Evolutionary conservation across 345 rosid genomes (phyloP).

Genomic region (Theobroma cacao): DNA sequence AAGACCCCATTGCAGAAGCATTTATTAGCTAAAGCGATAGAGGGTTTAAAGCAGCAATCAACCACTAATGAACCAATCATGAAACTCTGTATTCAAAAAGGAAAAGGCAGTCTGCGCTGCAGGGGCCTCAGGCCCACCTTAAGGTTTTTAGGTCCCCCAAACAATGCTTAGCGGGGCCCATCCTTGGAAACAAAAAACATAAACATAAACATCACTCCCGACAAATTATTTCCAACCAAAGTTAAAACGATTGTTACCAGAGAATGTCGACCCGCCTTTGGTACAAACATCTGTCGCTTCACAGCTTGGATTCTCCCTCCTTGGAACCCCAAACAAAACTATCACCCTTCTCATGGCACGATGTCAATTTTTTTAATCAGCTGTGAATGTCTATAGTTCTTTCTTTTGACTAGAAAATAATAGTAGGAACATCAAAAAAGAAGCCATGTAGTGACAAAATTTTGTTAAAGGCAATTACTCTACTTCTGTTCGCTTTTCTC

Average conservation of each 20-base stretch:
- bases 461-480: too few species aligned
- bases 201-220: constrained; percentile 12
- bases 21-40: constrained; percentile 32
- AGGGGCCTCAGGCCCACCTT: not conserved
- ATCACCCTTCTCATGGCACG: not conserved
- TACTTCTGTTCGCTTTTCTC: too few species aligned
- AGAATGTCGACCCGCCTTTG: constrained; percentile 13
- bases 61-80: constrained; percentile 48
- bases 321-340: constrained; percentile 3
- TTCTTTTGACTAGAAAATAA: not conserved
- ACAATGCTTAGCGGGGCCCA: not conserved
- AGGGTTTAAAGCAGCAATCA: constrained; percentile 22
- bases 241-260: not conserved
- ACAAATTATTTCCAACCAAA: not conserved
- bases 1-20: constrained; percentile 1
- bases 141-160: not conserved
- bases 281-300: constrained; percentile 8
- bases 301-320: constrained; percentile 12
- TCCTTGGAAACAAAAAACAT: not conserved
- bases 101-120: not conserved
- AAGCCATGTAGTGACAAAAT: too few species aligned
- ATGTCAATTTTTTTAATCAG: too few species aligned
- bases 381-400: not conserved
- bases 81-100: constrained; percentile 9
- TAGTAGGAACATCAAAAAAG: not conserved